Base-by-base conservation (phyloP, 2,329 filamentous ascomycete genomes). In the Phialocephala subalpina region DNA sequence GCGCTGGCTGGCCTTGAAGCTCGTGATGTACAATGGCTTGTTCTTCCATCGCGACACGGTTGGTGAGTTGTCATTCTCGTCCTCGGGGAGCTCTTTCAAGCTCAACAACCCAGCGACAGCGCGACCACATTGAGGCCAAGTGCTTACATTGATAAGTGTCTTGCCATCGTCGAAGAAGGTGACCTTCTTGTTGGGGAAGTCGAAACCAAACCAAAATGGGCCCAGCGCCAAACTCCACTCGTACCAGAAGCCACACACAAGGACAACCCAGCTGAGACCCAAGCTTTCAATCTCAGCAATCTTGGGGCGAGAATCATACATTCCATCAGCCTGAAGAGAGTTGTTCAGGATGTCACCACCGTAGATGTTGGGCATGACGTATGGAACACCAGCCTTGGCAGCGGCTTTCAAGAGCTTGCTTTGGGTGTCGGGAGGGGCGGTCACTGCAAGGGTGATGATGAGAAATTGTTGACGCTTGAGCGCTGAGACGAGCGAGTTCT, bases 391-490 rank as follows among this genome's bases (percentile, higher is more conserved):
- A 0, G 87, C 86, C 38, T 82, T 81, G 4, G 82, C 83, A 0
- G 87, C 87, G 0, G 87, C 87, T 7, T 79, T 75, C 66, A 88
- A 76, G 20, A 90, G 78, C 67, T 84, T 84, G 61, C 71, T 73
- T 52, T 87, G 81, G 1, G 80, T 80, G 11, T 83, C 82, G 0
- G 66, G 74, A 0, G 84, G 79, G 0, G 83, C 85, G 0, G 57
- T 67, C 0, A 77, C 73, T 12, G 79, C 67, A 65, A 90, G 73
- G 11, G 86, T 86, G 62, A 89, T 87, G 69, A 88, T 78, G 2
- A 90, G 77, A 42, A 82, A 82, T n/a, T 90, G 81, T 66, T 89
- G 85, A 64, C 79, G 85, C 35, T 77, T 72, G 2, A 90, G 81
- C 2, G 85, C 86, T 0, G 75, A 73, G 0, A 85, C 78, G 9